Evolutionary conservation across 805 yeast genomes (phyloP), one percentile per base, ranked within the genome.

Genomic region (Candida orba): DNA sequence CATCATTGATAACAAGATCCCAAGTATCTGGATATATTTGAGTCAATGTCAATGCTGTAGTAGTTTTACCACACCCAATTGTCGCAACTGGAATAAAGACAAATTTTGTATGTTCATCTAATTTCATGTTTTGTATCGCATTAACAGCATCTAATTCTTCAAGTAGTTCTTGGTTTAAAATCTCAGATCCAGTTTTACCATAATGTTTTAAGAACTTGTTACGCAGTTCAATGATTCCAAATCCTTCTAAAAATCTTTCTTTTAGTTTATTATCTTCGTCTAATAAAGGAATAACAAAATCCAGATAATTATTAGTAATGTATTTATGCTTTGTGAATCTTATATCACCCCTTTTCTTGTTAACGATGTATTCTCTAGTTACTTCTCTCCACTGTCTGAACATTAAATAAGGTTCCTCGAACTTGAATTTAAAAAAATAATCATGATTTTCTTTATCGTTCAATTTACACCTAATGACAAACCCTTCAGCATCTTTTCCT

Each of bases 31-130:
- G 80, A 43, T 68, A 80, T 9, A 90, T 60, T 9, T 69, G 56
- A 0, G 55, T 48, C 34, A 93, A 65, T 0, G 90, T 79, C 31
- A 76, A 58, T 6, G 85, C 77, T 0, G 85, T 75, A 0, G 97
- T 88, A 0, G 97, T 89, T 58, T 93, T 93, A 8, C 99, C 99
- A 62, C 96, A 87, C 0, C 98, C 98, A 41, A 91, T 76, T 0
- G 95, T 88, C 0, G 97, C 89, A 4, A 90, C 78, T 1, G 98
- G 91, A 1, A 88, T 75, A 3, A 93, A 55, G 0, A 86, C 73
- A 57, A 77, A 83, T 51, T 80, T 81, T 4, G 70, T 66, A 2
- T 62, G 44, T 37, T 60, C 62, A 32, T 65, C 67, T 5, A 64
- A 59, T 24, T 63, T 67, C 34, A 60, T 50, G 33, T 53, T 54